A percentile compares a stretch with the other conserved stretches of the same genome.
These are phyloP conservation scores for Venturiaceae sp. DNA, from an alignment of 2,329 filamentous ascomycete genomes.

Conservation along the genomic window DNA sequence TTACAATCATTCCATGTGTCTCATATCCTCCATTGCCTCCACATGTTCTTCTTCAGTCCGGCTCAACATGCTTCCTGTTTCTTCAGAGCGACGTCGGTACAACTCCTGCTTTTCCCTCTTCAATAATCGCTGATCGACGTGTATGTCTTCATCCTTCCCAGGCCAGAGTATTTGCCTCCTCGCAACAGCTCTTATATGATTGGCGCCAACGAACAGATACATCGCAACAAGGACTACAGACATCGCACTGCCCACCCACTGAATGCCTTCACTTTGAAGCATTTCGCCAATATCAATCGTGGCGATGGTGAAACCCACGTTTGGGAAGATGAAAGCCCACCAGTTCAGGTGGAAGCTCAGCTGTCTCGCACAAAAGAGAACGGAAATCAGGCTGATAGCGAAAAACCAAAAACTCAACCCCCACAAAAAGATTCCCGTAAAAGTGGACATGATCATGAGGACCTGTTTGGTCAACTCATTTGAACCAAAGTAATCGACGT, in stretches of 20 bases:
- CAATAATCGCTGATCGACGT: slow-evolving; percentile 10
- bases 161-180: slow-evolving; percentile 46
- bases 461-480: background rate
- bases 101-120: background rate
- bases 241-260: slow-evolving; percentile 47
- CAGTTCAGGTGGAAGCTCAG: slow-evolving; percentile 41
- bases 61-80: background rate
- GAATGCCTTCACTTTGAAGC: slow-evolving; percentile 41
- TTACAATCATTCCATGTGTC: background rate
- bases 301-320: slow-evolving; percentile 52
- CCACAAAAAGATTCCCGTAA: slow-evolving; percentile 35
- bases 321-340: slow-evolving; percentile 60
- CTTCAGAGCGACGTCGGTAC: background rate
- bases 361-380: slow-evolving; percentile 19
- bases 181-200: slow-evolving; percentile 40
- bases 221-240: slow-evolving; percentile 44
- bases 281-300: slow-evolving; percentile 47
- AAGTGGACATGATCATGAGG: background rate
- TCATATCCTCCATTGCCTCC: background rate
- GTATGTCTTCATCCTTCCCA: slow-evolving; percentile 50
- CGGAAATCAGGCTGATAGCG: slow-evolving; percentile 29
- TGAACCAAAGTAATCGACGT: background rate
- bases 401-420: slow-evolving; percentile 42
- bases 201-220: slow-evolving; percentile 43
- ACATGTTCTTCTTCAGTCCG: background rate